A percentile compares a stretch with the other conserved stretches of the same genome.
These are phyloP conservation scores for Obelidium mucronatum DNA, from an alignment of 192 early-diverging fungal species.

Conservation along the genomic window DNA sequence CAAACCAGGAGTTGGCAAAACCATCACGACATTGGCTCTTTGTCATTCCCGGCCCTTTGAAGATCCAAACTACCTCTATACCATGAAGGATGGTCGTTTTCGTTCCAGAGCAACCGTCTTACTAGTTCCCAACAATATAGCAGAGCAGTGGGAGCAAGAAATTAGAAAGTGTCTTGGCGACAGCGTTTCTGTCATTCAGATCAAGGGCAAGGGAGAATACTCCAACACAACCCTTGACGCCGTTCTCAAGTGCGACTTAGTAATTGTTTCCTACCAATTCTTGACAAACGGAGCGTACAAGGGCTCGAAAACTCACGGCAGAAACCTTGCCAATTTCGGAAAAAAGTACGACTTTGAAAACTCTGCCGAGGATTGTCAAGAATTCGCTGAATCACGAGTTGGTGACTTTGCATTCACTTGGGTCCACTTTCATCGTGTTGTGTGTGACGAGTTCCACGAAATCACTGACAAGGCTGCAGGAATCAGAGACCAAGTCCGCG, in stretches of 20 bases:
- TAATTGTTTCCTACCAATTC: slow-evolving; percentile 33
- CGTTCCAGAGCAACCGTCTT: slow-evolving; percentile 5
- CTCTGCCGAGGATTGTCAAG: background rate
- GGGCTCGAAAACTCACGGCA: background rate
- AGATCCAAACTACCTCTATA: slow-evolving; percentile 2
- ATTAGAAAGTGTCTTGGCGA: slow-evolving; percentile 31
- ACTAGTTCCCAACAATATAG: slow-evolving; percentile 24
- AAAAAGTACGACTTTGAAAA: background rate
- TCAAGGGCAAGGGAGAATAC: slow-evolving; percentile 32
- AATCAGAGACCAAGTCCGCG: background rate
- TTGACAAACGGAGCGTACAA: slow-evolving; percentile 13
- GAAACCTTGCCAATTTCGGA: background rate
- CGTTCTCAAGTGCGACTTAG: background rate
- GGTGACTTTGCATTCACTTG: slow-evolving; percentile 22
- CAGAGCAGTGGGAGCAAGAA: slow-evolving; percentile 23
- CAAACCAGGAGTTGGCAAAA: slow-evolving; percentile 31
- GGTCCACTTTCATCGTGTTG: slow-evolving; percentile 26
- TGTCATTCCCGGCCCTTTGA: slow-evolving; percentile 21
- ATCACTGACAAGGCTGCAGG: background rate
- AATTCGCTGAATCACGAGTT: background rate
- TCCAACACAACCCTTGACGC: background rate
- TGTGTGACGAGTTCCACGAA: slow-evolving; percentile 32
- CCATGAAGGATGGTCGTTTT: background rate
- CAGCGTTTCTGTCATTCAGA: background rate
- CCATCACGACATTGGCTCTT: slow-evolving; percentile 23